These are phyloP conservation scores for Phytophthora constricta DNA, from an alignment of 352 stramenopile species.

Conservation along the genomic window DNA sequence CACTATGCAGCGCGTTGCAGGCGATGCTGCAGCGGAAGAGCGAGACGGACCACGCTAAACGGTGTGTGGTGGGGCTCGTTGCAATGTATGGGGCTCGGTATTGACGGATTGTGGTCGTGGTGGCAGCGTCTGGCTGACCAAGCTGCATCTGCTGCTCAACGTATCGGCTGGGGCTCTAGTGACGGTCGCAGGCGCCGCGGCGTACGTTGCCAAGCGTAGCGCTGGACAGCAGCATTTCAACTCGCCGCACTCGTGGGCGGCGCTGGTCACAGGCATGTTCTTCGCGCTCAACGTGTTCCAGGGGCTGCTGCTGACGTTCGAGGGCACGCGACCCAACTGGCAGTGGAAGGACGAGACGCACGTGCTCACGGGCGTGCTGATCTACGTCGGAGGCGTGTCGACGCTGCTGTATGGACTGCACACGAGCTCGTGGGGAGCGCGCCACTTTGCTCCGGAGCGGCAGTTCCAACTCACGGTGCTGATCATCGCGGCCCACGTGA, in stretches of 20 bases:
- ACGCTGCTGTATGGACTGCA: constrained; percentile 63
- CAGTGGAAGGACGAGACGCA: constrained; percentile 82
- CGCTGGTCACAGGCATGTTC: constrained; percentile 55
- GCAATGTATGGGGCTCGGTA: neutral
- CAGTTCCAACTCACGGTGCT: constrained; percentile 61
- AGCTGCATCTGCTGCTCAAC: constrained; percentile 65
- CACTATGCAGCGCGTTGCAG: constrained; percentile 47
- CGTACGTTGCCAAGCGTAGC: constrained; percentile 47
- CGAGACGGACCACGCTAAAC: constrained; percentile 42
- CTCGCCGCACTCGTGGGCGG: constrained; percentile 62
- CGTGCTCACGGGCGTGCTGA: constrained; percentile 57
- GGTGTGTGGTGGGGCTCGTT: constrained; percentile 29
- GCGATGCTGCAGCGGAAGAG: constrained; percentile 62
- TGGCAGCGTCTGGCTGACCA: constrained; percentile 54
- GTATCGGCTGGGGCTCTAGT: constrained; percentile 48
- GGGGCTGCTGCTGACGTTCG: constrained; percentile 68
- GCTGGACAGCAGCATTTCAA: constrained; percentile 45
- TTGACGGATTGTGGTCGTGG: constrained; percentile 16
- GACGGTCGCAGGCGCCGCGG: constrained; percentile 36
- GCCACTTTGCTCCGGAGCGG: constrained; percentile 36
- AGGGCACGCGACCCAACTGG: constrained; percentile 59
- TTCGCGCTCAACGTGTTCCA: constrained; percentile 74
- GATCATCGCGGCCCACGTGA: constrained; percentile 55
- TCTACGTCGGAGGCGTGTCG: constrained; percentile 58
- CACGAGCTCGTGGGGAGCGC: constrained; percentile 47